Base-by-base conservation (phyloP, 2,329 filamentous ascomycete genomes). In the Xylaria sp. region DNA sequence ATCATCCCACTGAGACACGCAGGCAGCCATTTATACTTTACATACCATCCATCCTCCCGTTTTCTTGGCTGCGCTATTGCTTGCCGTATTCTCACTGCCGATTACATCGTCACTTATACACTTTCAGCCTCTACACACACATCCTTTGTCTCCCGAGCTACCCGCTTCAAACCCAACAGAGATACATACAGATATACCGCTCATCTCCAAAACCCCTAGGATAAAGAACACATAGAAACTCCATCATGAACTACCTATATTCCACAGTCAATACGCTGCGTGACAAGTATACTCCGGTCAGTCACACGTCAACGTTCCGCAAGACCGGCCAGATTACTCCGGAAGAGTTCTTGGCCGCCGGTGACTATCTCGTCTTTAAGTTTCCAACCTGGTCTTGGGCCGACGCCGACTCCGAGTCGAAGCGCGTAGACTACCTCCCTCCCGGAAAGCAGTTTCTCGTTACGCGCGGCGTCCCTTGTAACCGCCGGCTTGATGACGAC, bases 311-410 rank as follows among this genome's bases (percentile, higher is more conserved):
- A 3, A 98, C 93, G 73, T 99, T 99, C 83, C 93, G 95, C 76
- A 88, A 89, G 76, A 97, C 94, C 4, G 96, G 96, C 73, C 93
- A 98, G 84, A 96, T 99, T 82, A 98, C 95, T 0, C 95, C 95
- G 20, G 95, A 98, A 78, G 96, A 99, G 86, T 99, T 99, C 81
- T 87, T 98, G 60, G 91, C 92, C 3, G 96, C 96, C 3, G 96
- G 96, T 76, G 96, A 99, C 84, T 99, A 98, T 81, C 90, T 99
- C 46, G 94, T 97, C 78, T 97, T 97, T 90, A 98, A 98, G 85
- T 99, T 99, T 83, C 96, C 95, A 9, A 97, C 95, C 67, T 99
- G 96, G 96, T 92, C 93, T 59, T 99, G 96, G 96, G 90, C 92
- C 73, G 93, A 96, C 76, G 94, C 95, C 74, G 92, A 95, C 65